Conservation (phyloP, 2,329 filamentous ascomycete genomes). For the Didymella glomerata region DNA sequence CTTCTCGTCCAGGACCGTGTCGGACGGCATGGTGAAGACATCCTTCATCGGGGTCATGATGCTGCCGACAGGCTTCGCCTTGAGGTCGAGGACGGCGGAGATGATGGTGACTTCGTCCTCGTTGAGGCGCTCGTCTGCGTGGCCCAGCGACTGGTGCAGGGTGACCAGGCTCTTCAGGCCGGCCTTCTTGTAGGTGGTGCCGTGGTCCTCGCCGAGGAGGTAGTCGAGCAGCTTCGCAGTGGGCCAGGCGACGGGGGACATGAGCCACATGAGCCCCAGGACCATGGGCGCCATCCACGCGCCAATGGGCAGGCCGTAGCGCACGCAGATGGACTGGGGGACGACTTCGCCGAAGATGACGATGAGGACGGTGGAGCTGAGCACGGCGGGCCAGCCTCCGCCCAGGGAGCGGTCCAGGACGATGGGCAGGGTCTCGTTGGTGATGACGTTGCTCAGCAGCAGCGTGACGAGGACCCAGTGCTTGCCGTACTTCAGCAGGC, state of each 20-base stretch:
- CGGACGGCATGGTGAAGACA: constrained; percentile 95
- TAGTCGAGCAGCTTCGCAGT: constrained; percentile 95
- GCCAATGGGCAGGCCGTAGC: constrained; percentile 93
- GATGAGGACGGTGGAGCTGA: constrained; percentile 92
- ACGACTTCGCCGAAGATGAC: constrained; percentile 98
- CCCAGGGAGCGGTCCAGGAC: constrained; percentile 93
- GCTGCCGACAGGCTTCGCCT: constrained; percentile 91
- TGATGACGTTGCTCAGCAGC: constrained; percentile 94
- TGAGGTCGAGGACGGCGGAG: constrained; percentile 92
- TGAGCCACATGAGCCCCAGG: constrained; percentile 87
- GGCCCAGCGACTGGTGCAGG: constrained; percentile 88
- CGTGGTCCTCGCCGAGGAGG: constrained; percentile 92
- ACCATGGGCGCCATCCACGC: constrained; percentile 93
- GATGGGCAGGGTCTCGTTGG: constrained; percentile 91
- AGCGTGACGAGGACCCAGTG: constrained; percentile 98
- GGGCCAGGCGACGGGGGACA: constrained; percentile 90
- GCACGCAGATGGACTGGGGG: constrained; percentile 94
- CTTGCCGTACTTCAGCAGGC: constrained; percentile 85
- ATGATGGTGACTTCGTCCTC: constrained; percentile 99
- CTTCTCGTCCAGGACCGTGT: constrained; percentile 88
- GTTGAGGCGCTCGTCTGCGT: constrained; percentile 85
- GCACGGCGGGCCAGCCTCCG: constrained; percentile 90
- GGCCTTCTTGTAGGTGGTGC: constrained; percentile 97
- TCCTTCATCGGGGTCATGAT: constrained; percentile 99
- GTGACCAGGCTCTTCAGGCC: constrained; percentile 96